Base-by-base conservation (phyloP, 1,284 basidiomycete species). In the Sphaerobolus stellatus region DNA sequence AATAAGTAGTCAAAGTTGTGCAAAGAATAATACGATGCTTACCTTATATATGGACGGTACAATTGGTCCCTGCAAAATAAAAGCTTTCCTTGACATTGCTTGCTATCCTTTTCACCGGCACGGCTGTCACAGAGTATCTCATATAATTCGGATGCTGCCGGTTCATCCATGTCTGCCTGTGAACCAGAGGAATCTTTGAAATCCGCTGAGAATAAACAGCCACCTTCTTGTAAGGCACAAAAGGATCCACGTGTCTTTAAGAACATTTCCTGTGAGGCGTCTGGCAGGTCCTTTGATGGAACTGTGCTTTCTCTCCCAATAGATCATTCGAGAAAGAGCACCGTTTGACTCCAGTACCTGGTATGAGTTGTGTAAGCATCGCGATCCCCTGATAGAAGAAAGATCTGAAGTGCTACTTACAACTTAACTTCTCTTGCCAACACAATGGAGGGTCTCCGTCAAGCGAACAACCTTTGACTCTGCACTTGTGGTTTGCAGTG, bases 221-320 rank as follows among this genome's bases (percentile, higher is more conserved):
- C 64, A 14, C 45, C 55, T 6, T 60, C 52, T 3, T 22, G 36
- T n/a, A 64, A 52, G 14, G 60, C 57, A 47, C 61, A 64, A 34
- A 57, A 62, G 34, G 64, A 64, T 1, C 40, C 59, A 3, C 64
- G 40, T 11, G 61, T 62, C 43, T 59, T 61, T 11, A 53, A 38
- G 30, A 64, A 64, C 1, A 65, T 45, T 41, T 62, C 58, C 25
- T 59, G 40, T 27, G 50, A n/a, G 7, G 60, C 51, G 55, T n/a
- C n/a, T 5, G n/a, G 27, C 49, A 22, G 43, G 16, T 38, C 25
- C 18, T 22, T n/a, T n/a, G 14, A 30, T 45, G 11, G 33, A 27
- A 25, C 16, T 16, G 48, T 22, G 9, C 31, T 34, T 30, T 25
- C 5, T 43, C n/a, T 27, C 2, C n/a, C n/a, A 29, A 18, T n/a